Evolutionary conservation across 1,284 basidiomycete species (phyloP), one percentile per base, ranked within the genome.

Genomic region (Polyporus tsugae): DNA sequence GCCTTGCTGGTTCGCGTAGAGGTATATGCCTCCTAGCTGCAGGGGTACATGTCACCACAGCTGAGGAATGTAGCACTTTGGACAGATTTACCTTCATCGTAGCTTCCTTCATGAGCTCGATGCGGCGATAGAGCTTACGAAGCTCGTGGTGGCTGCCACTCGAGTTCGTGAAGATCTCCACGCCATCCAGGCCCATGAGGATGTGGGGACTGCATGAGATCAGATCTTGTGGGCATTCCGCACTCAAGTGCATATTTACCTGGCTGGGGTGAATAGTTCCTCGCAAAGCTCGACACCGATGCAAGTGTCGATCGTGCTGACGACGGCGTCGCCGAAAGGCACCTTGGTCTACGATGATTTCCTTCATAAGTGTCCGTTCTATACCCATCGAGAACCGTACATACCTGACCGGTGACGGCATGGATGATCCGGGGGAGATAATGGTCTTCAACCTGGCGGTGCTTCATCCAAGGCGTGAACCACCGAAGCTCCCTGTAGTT

Each of bases 1-100:
- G 6, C 98, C 97, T 85, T 98, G 97, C 78, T 99, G 97, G 78
- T 99, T 99, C 10, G 97, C 95, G 75, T 99, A 99, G 9, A 99
- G 87, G 80, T 99, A 99, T 62, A 99, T 90, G 4, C 98, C 97
- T 25, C 97, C 98, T 39, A 96, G 87, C 96, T 98, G 49, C 4
- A 49, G 13, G 29, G 39, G 97, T 6, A 4, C 11, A 17, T 41
- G 22, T 60, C 22, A 41, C 10, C n/a, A 17, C 7, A 55, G 39
- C 1, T 6, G 10, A 25, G n/a, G n/a, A n/a, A 35, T 13, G 22
- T 2, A 13, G 38, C 11, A 13, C 22, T 35, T 19, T 2, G 73
- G 6, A 65, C 2, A 49, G 29, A 5, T 11, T 72, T 69, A 93
- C 96, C 87, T 99, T 99, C 72, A 93, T 85, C 0, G 97, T 99